Evolutionary conservation across 116 monocot genomes (phyloP).

Genomic region (Zostera marina): DNA sequence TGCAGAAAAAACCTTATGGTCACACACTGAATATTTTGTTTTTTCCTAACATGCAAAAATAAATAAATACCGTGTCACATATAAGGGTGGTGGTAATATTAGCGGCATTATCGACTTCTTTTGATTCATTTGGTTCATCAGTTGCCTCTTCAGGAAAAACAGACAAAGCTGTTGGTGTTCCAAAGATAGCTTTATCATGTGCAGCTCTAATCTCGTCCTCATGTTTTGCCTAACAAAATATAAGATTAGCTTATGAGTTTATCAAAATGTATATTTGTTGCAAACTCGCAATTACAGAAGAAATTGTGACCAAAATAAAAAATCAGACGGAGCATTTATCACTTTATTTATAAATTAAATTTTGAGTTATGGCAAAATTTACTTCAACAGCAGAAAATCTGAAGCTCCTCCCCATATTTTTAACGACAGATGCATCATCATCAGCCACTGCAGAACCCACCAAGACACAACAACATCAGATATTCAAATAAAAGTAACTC

Average conservation of each 20-base stretch:
- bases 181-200: conserved; percentile 94
- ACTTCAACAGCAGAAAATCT: conserved; percentile 81
- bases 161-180: conserved; percentile 21
- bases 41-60: background rate
- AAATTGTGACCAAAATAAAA: background rate
- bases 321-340: background rate
- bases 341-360: background rate
- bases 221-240: conserved; percentile 37
- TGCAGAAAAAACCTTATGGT: conserved; percentile 11
- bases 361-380: background rate
- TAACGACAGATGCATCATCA: conserved; percentile 63
- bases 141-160: conserved; percentile 13
- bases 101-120: background rate
- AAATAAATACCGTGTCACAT: conserved; percentile 40
- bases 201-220: conserved; percentile 72
- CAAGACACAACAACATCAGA: background rate
- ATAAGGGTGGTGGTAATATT: conserved; percentile 13
- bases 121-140: conserved; percentile 5
- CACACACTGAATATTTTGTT: background rate
- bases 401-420: conserved; percentile 66
- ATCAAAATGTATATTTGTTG: background rate
- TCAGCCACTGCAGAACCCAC: conserved; percentile 39
- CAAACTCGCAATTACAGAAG: background rate
- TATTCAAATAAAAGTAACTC: no score
- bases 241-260: background rate